A percentile compares a stretch with the other conserved stretches of the same genome.
Evolutionary conservation across 139 green algal species (phyloP).

Genomic region (Tetradesmus obliquus): DNA sequence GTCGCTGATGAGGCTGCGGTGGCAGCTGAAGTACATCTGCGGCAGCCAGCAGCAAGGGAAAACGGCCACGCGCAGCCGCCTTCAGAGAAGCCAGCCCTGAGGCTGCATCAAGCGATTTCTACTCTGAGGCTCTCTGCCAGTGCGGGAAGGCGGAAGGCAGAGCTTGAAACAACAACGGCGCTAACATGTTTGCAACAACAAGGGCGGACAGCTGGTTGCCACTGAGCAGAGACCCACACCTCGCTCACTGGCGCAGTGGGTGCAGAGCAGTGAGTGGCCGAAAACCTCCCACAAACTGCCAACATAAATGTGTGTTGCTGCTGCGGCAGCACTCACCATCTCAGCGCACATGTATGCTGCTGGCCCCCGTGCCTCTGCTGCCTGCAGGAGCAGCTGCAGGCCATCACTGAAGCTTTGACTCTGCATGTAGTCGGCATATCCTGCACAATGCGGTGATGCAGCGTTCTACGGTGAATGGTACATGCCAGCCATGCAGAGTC

Average conservation of each 20-base stretch:
- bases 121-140: no score
- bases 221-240: no score
- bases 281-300: no score
- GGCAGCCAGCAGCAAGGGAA: not conserved
- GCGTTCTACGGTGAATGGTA: not conserved
- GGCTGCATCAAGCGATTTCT: not conserved
- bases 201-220: no score
- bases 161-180: no score
- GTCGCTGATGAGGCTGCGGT: slow-evolving; percentile 14
- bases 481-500: not conserved
- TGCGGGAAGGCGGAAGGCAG: no score
- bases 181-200: no score
- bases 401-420: not conserved
- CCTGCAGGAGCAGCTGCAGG: not conserved
- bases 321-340: not conserved
- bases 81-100: no score
- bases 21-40: slow-evolving; percentile 33
- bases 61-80: no score
- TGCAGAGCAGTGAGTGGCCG: no score
- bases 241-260: no score
- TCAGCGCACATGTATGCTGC: slow-evolving; percentile 23
- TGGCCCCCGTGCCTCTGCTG: not conserved
- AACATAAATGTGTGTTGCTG: not conserved
- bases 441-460: not conserved
- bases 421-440: slow-evolving; percentile 32